Evolutionary conservation across 176 grass and related monocot species (phyloP).

Genomic region (Metroxylon sagu): DNA sequence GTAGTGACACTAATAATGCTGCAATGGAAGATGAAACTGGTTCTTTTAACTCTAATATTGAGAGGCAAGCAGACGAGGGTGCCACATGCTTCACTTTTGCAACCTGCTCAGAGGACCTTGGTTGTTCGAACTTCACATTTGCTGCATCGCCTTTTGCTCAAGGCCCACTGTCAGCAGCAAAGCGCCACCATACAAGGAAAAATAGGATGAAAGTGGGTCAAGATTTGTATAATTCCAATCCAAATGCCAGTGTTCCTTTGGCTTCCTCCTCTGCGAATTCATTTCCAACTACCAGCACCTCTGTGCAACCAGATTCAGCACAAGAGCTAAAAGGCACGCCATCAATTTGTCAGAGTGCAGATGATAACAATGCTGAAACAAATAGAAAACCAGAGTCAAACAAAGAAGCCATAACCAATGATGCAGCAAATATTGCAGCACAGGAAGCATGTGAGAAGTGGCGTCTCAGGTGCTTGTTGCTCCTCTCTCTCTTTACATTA

Average conservation of each 20-base stretch:
- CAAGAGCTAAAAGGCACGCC: conserved; percentile 27
- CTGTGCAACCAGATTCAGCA: conserved; percentile 23
- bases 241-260: not conserved
- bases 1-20: not conserved
- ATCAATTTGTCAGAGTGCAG: conserved; percentile 24
- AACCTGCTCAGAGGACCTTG: conserved; percentile 13
- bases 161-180: conserved; percentile 25
- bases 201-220: conserved; percentile 35
- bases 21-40: conserved; percentile 26
- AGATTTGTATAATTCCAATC: not conserved
- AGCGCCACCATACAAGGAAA: conserved; percentile 59
- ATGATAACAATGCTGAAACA: conserved; percentile 29
- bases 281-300: conserved; percentile 21
- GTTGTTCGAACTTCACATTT: conserved; percentile 35
- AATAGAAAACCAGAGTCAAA: conserved; percentile 17
- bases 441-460: conserved; percentile 72
- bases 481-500: not conserved
- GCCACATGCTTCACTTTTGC: conserved; percentile 21
- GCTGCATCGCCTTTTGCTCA: conserved; percentile 30
- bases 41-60: not conserved
- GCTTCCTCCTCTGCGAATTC: conserved; percentile 20
- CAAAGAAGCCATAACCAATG: conserved; percentile 18
- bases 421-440: conserved; percentile 25
- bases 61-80: conserved; percentile 15
- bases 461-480: conserved; percentile 60